phyloP scores from a whole-genome alignment of 129 eudicot genomes.

The Solidago caesia region DNA sequence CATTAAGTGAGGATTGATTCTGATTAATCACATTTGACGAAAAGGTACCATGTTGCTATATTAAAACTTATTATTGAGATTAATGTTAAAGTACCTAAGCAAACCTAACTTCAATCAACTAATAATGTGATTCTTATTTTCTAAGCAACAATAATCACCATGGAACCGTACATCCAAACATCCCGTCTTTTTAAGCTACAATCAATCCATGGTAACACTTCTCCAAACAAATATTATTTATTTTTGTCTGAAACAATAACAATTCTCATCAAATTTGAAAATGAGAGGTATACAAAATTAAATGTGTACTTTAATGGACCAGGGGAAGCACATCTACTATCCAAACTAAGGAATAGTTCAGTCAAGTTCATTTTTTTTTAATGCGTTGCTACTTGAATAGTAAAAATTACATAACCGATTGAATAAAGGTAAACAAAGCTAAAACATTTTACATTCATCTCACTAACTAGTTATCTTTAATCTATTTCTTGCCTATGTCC shows the following conservation, averaged over 20 bases:
- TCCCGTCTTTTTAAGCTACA: too few species aligned
- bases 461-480: neutral
- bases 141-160: neutral
- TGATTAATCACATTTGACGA: neutral
- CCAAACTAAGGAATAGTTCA: neutral
- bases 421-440: neutral
- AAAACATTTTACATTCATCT: neutral
- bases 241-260: too few species aligned
- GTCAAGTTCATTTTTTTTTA: neutral
- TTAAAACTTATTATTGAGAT: neutral
- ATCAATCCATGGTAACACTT: too few species aligned
- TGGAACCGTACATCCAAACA: too few species aligned
- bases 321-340: neutral
- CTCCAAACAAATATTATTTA: too few species aligned
- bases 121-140: neutral
- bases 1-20: neutral
- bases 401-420: neutral
- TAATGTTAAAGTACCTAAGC: neutral
- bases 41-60: neutral
- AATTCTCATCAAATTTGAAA: too few species aligned
- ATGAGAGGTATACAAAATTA: neutral
- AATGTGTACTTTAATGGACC: neutral
- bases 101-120: neutral
- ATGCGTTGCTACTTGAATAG: neutral
- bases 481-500: neutral